phyloP scores from a whole-genome alignment of 176 grass and related monocot species.

The Saccharum spontaneum region DNA sequence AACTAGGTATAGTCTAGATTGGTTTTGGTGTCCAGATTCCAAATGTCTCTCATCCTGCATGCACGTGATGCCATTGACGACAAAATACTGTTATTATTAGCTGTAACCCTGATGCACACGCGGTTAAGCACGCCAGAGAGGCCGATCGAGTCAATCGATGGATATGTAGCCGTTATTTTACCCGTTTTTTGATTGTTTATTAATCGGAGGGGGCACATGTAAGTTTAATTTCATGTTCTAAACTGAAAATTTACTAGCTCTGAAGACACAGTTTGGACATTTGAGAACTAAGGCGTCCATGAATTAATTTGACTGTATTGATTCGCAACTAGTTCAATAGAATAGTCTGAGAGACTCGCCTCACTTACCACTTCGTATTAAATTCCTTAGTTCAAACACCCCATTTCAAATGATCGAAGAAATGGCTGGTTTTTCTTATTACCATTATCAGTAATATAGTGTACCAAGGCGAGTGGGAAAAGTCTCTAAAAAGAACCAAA shows the following conservation, averaged over 20 bases:
- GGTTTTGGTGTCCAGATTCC: constrained; percentile 32
- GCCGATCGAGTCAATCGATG: neutral
- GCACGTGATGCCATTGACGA: neutral
- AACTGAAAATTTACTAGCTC: neutral
- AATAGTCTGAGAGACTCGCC: neutral
- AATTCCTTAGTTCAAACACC: neutral
- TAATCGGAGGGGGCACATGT: neutral
- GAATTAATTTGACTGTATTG: neutral
- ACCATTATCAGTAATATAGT: no score
- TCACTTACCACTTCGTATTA: neutral
- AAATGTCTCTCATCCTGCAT: neutral
- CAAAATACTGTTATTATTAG: neutral
- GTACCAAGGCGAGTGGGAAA: no score
- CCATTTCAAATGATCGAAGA: neutral
- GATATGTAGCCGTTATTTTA: neutral
- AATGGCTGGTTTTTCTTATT: no score
- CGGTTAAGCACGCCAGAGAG: neutral
- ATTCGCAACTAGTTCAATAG: neutral
- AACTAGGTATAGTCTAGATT: constrained; percentile 5
- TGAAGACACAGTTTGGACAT: neutral
- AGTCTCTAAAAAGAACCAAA: no score
- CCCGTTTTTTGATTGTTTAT: neutral
- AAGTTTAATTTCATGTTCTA: neutral
- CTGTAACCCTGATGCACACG: constrained; percentile 4
- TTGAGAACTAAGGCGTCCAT: neutral